Evolutionary conservation across 306 rosid species (phyloP).

Genomic region (Prinsepia uniflora): DNA sequence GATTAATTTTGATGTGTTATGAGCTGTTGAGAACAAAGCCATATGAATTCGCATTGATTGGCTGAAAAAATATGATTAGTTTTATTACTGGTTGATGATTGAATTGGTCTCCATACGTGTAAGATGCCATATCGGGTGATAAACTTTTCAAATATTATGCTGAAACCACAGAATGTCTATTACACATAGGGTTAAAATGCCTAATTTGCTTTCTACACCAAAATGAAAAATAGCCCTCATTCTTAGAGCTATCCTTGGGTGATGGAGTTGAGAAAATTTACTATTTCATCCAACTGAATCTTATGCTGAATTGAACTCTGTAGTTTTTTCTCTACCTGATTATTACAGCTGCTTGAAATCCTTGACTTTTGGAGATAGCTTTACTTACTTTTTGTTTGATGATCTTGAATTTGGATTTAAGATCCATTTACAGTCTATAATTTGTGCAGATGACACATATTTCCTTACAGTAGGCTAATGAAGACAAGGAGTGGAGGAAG

Average conservation of each 20-base stretch:
- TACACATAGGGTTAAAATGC: background rate
- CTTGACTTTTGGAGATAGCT: background rate
- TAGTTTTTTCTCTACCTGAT: background rate
- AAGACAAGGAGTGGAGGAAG: conserved; percentile 83
- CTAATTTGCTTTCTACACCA: background rate
- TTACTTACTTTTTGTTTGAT: background rate
- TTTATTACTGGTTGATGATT: conserved; percentile 14
- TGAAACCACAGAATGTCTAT: conserved; percentile 15
- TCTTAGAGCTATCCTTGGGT: no score
- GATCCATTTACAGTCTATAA: background rate
- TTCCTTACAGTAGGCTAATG: conserved; percentile 86
- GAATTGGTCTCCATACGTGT: conserved; percentile 8
- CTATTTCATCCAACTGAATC: no score
- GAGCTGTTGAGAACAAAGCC: conserved; percentile 1
- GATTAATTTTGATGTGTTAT: conserved; percentile 19
- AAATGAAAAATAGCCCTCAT: no score
- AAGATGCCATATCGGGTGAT: conserved; percentile 3
- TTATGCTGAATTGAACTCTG: background rate
- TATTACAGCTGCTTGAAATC: background rate
- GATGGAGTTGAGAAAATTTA: no score
- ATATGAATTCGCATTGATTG: background rate
- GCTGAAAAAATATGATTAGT: conserved; percentile 3
- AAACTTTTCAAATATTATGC: background rate
- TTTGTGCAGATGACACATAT: conserved; percentile 79
- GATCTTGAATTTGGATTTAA: background rate